Percentiles rank a stretch among this genome's conserved stretches.
phyloP scores from a whole-genome alignment of 768 basidiomycete species.

The Lactifluus pinguis region DNA sequence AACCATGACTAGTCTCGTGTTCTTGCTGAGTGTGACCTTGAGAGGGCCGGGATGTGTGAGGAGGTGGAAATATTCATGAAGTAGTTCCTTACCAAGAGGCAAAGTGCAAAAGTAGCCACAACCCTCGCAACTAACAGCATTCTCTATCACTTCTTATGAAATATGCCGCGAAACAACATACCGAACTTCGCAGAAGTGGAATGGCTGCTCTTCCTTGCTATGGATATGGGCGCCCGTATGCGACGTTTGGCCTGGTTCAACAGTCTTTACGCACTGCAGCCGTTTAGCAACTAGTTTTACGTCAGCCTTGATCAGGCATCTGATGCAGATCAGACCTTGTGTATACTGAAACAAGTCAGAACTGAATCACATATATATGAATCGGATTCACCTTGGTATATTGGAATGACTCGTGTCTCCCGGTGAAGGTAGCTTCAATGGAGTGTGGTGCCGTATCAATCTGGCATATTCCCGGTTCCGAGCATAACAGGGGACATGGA shows the following conservation, averaged over 20 bases:
- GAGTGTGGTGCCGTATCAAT: constrained; percentile 51
- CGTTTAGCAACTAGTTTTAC: constrained; percentile 38
- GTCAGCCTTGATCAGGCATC: neutral
- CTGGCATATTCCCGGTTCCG: constrained; percentile 42
- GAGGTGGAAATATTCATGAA: neutral
- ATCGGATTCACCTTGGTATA: constrained; percentile 47
- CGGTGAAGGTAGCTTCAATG: constrained; percentile 53
- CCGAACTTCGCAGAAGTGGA: constrained; percentile 49
- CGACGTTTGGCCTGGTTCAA: constrained; percentile 33
- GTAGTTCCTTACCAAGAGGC: constrained; percentile 35
- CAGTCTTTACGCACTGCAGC: constrained; percentile 38
- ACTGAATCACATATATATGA: neutral
- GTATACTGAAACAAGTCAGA: constrained; percentile 33
- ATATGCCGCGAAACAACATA: constrained; percentile 19
- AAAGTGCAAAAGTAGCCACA: constrained; percentile 54
- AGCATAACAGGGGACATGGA: constrained; percentile 34
- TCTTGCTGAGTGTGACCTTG: constrained; percentile 50
- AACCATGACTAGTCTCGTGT: constrained; percentile 56
- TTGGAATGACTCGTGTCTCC: constrained; percentile 50
- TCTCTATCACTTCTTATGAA: neutral
- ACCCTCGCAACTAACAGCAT: constrained; percentile 35
- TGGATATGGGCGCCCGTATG: constrained; percentile 45
- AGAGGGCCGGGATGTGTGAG: neutral
- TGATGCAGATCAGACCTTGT: constrained; percentile 33
- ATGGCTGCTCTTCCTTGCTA: constrained; percentile 32